phyloP scores from a whole-genome alignment of 2,329 filamentous ascomycete genomes.

The Penicillium brevicompactum region DNA sequence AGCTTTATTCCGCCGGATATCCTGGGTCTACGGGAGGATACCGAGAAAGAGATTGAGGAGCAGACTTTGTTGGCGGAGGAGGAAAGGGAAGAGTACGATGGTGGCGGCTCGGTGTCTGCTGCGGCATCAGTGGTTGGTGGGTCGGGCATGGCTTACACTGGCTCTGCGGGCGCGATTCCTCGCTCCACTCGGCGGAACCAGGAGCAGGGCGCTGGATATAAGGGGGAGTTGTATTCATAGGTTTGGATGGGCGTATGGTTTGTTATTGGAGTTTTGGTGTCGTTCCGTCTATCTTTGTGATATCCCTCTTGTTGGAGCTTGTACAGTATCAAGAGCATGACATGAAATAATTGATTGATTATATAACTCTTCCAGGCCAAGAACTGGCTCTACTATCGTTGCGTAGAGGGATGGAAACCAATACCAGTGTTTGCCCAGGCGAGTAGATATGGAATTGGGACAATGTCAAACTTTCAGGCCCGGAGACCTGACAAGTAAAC shows the following conservation, averaged over 20 bases:
- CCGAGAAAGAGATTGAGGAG: constrained; percentile 51
- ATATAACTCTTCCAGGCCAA: not conserved
- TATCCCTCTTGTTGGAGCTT: constrained; percentile 20
- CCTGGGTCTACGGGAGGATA: constrained; percentile 54
- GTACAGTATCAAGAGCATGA: constrained; percentile 19
- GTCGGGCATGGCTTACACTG: constrained; percentile 10
- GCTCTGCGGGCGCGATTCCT: constrained; percentile 25
- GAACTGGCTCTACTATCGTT: too few species aligned
- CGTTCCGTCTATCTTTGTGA: constrained; percentile 17
- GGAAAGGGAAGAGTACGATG: constrained; percentile 42
- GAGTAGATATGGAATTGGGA: too few species aligned
- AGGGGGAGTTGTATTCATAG: constrained; percentile 41
- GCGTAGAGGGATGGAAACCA: too few species aligned
- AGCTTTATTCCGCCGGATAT: constrained; percentile 78
- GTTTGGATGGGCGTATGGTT: not conserved
- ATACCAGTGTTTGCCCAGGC: too few species aligned
- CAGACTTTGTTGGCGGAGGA: constrained; percentile 42
- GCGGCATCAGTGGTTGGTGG: constrained; percentile 14
- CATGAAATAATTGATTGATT: constrained; percentile 10
- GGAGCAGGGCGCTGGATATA: constrained; percentile 36
- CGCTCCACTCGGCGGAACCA: constrained; percentile 34
- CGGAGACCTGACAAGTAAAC: too few species aligned
- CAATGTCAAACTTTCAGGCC: too few species aligned
- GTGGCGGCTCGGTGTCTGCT: constrained; percentile 24
- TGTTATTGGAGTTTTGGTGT: not conserved